Conservation (phyloP, 331 rosid genomes). For the Stylosanthes scabra region DNA sequence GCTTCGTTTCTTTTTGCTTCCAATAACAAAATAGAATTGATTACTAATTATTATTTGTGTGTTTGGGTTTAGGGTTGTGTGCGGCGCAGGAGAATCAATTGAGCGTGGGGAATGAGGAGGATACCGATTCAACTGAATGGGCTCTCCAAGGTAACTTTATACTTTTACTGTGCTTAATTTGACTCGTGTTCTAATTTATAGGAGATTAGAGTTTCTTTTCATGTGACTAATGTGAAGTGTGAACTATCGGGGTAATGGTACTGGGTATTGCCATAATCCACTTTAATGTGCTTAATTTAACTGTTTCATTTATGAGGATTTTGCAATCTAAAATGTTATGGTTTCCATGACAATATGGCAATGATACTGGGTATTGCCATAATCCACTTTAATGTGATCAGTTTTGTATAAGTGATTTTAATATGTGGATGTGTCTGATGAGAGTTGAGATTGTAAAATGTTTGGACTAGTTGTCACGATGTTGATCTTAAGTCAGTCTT, state of each 20-base stretch:
- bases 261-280: too few species aligned
- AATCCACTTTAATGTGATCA: background rate
- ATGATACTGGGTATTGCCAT: background rate
- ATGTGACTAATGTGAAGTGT: too few species aligned
- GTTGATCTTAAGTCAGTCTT: slow-evolving; percentile 16
- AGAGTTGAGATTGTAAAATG: slow-evolving; percentile 2
- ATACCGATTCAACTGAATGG: slow-evolving; percentile 65
- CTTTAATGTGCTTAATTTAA: too few species aligned
- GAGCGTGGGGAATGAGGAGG: slow-evolving; percentile 51
- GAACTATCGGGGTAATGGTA: too few species aligned
- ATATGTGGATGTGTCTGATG: slow-evolving; percentile 2
- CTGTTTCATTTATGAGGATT: background rate
- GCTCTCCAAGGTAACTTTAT: slow-evolving; percentile 71
- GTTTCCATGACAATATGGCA: slow-evolving; percentile 18
- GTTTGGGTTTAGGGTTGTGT: slow-evolving; percentile 52
- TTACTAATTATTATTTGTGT: background rate
- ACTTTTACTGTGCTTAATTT: background rate
- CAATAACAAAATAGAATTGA: background rate
- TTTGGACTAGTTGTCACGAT: slow-evolving; percentile 28
- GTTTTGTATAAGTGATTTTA: slow-evolving; percentile 13
- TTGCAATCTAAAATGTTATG: slow-evolving; percentile 23
- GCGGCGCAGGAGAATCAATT: slow-evolving; percentile 77
- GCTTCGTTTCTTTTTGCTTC: background rate
- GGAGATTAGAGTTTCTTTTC: slow-evolving; percentile 2
- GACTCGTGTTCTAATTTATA: too few species aligned